phyloP scores from a whole-genome alignment of 306 rosid species.

The Vigna nakashimae region DNA sequence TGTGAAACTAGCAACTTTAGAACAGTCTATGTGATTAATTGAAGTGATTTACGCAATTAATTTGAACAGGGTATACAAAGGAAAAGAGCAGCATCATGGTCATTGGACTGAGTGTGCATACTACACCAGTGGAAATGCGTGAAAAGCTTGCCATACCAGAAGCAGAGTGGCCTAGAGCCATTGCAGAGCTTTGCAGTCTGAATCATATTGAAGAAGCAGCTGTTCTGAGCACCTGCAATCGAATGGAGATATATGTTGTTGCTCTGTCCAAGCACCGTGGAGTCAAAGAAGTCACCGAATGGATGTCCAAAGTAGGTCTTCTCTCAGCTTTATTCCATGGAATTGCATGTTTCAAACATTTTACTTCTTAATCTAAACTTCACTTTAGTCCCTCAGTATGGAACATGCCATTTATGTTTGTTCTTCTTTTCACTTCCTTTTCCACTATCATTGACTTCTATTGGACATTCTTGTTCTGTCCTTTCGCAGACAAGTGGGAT shows the following conservation, averaged over 20 bases:
- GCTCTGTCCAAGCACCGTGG: slow-evolving; percentile 99
- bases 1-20: not conserved
- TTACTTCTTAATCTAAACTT: not conserved
- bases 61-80: slow-evolving; percentile 86
- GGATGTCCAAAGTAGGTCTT: slow-evolving; percentile 90
- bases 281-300: slow-evolving; percentile 97
- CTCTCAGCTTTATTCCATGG: not conserved
- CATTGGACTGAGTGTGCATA: slow-evolving; percentile 94
- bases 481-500: slow-evolving; percentile 88
- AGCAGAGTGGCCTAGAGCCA: slow-evolving; percentile 99
- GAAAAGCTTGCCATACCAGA: slow-evolving; percentile 98
- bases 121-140: slow-evolving; percentile 94
- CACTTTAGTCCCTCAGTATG: not conserved
- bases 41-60: slow-evolving; percentile 15
- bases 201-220: slow-evolving; percentile 99
- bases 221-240: slow-evolving; percentile 96
- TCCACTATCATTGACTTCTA: not conserved
- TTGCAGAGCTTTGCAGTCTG: slow-evolving; percentile 86
- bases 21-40: slow-evolving; percentile 1
- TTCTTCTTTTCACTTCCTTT: not conserved
- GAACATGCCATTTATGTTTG: not conserved
- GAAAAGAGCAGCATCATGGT: slow-evolving; percentile 96
- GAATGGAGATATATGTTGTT: slow-evolving; percentile 99
- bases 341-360: not conserved
- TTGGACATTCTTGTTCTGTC: not conserved